Evolutionary conservation across 1,139 yeast genomes (phyloP), one percentile per base, ranked within the genome.

Genomic region (Taphrina wiesneri): DNA sequence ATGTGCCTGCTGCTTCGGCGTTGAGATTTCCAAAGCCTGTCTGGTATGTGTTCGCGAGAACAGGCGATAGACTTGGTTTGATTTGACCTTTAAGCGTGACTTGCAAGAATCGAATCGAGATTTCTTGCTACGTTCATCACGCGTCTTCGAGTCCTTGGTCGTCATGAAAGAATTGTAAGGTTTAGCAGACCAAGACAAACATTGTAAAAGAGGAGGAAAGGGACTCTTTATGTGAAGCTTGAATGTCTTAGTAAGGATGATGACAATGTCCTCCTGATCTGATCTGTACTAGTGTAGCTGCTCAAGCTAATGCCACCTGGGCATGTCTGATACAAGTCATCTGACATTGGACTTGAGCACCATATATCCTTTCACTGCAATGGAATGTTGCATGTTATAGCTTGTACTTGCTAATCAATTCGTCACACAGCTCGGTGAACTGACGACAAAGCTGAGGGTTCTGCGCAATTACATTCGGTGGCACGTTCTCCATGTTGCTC

Each of bases 381-480:
- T n/a, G n/a, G n/a, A n/a, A n/a, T 3, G 3, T 11, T 2, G 2
- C 43, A 15, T 39, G 43, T 13, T 28, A 49, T n/a, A 60, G 26
- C 52, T 51, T 39, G 52, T 60, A 51, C 64, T 60, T 60, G 51
- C 47, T 51, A 21, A 60, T 53, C 17, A 60, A n/a, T n/a, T 41
- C 64, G 17, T 60, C 64, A 43, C 64, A 60, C 11, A 51, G 46
- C 32, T 41, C 49, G 26, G 36, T 19, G 23, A 60, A 60, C 39
- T 60, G 57, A 15, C 56, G 49, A 32, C 57, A 60, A 9, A 60
- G 43, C n/a, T 36, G 57, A 6, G 28, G 34, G 30, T 51, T 39
- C 52, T 60, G 49, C 0, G 57, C 57, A 28, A 51, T 51, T 17
- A 19, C 3, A 30, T 60, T 60, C 19, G 47, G 46, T 13, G 45